Evolutionary conservation across 2,329 filamentous ascomycete species (phyloP), one percentile per base, ranked within the genome.

Genomic region (Phoma sp.): DNA sequence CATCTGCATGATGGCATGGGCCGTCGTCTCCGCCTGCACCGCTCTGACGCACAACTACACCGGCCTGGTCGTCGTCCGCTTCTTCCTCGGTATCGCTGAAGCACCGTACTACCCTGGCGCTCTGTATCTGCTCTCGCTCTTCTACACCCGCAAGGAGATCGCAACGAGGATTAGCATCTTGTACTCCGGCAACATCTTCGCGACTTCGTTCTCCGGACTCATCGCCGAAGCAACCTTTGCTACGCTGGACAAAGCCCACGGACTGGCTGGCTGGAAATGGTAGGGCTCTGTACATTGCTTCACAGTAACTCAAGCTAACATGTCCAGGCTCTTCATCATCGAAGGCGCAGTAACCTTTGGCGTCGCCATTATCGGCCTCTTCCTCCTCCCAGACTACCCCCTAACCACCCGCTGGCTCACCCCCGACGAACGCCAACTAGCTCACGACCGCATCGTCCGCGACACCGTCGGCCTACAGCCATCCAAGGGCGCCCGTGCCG

Each of bases 71-170:
- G 48, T 58, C 3, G 57, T 60, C 6, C 64, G 68, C 3, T 73
- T 72, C 53, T 66, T 69, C 37, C 59, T 73, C 5, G 69, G 69
- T 1, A 51, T 73, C 14, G 60, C 57, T 4, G 69, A 73, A 49
- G 68, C 69, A 4, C 74, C 72, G 1, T 87, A 86, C 66, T 78
- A 87, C 38, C 85, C 86, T 0, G 86, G 86, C 7, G 83, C 83
- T 0, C 75, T 87, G 7, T 78, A 87, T 45, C 81, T 87, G 33
- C 76, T 88, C 26, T 84, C 82, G 0, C 82, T 86, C 54, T 88
- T 85, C 80, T 88, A 88, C 66, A 88, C 85, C 1, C 80, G 84
- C 40, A 80, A 81, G 38, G 72, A 76, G 49, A 61, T 74, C 32
- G 69, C 69, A 3, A 62, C 66, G 1, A 39, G 59, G 1, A 45